Evolutionary conservation across 768 basidiomycete genomes (phyloP).

Genomic region (Leccinum boreale): DNA sequence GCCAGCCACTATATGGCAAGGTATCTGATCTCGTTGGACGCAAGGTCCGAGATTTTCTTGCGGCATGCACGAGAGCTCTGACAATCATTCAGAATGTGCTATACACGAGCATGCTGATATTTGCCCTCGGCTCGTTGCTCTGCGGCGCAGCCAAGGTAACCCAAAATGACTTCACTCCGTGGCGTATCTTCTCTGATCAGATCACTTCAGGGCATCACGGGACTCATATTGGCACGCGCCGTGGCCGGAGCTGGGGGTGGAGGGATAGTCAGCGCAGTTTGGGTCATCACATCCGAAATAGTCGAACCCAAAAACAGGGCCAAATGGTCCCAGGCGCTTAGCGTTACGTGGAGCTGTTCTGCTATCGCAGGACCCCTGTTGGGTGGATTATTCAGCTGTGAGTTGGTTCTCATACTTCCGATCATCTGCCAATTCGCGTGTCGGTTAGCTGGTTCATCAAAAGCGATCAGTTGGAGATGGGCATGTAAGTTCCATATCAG

Average conservation of each 20-base stretch:
- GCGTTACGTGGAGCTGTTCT: constrained; percentile 83
- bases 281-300: constrained; percentile 84
- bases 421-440: constrained; percentile 17
- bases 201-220: constrained; percentile 38
- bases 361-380: constrained; percentile 79
- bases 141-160: constrained; percentile 71
- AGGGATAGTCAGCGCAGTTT: constrained; percentile 81
- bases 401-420: constrained; percentile 25
- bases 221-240: constrained; percentile 65
- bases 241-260: constrained; percentile 81
- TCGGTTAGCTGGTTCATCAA: constrained; percentile 29
- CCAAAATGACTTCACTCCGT: constrained; percentile 15
- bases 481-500: constrained; percentile 56
- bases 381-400: constrained; percentile 81
- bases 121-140: constrained; percentile 73
- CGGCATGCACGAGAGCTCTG: not conserved
- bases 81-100: constrained; percentile 51
- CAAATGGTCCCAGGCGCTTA: constrained; percentile 83
- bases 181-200: constrained; percentile 15
- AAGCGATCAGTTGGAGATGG: constrained; percentile 70
- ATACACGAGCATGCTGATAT: constrained; percentile 70
- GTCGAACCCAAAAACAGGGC: constrained; percentile 68
- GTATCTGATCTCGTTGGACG: constrained; percentile 78
- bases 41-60: constrained; percentile 47
- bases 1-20: constrained; percentile 79